Evolutionary conservation across 164 flowering plant genomes (phyloP), one percentile per base, ranked within the genome.

Genomic region (Dillenia suffruticosa): DNA sequence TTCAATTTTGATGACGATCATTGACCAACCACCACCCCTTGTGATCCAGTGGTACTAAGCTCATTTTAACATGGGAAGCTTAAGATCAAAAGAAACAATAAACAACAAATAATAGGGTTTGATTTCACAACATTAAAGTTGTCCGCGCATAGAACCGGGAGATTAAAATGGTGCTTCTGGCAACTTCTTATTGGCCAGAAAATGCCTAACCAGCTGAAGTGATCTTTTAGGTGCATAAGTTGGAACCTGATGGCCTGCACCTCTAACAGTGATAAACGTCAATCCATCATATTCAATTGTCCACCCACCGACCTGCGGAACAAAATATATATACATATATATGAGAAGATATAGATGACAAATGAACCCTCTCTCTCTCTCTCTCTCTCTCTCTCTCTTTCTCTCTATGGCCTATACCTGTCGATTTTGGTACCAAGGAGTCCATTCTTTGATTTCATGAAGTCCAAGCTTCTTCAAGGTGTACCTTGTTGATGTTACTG

Each of bases 181-280:
- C 55, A 89, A 16, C 9, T 70, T 77, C 62, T 74, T 24, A 49
- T 76, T 68, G 50, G 75, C 70, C 59, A 84, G 59, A 67, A 83
- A 89, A 61, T 80, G 83, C 16, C 16, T 53, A 13, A 83, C 16
- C 10, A 89, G 71, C 51, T 79, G 77, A 7, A 83, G 78, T 15
- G 89, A 62, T 49, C 74, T 68, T 59, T 68, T 70, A 15, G 96
- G 96, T 49, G 68, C 71, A 40, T 79, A 79, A 1, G 77, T 72
- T 5, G 96, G 91, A 53, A 87, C 96, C 59, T 87, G 78, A 49
- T 89, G 91, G 2, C 96, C 96, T 0, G 96, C 93, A 5, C 89
- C 93, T 74, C 96, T 79, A 0, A 89, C 64, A 0, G 88, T 89
- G 24, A 76, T 85, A 58, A 81, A 89, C 55, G 54, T 76, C 8